Base-by-base conservation (phyloP, 108 stramenopile genomes). In the Poteriospumella lacustris region DNA sequence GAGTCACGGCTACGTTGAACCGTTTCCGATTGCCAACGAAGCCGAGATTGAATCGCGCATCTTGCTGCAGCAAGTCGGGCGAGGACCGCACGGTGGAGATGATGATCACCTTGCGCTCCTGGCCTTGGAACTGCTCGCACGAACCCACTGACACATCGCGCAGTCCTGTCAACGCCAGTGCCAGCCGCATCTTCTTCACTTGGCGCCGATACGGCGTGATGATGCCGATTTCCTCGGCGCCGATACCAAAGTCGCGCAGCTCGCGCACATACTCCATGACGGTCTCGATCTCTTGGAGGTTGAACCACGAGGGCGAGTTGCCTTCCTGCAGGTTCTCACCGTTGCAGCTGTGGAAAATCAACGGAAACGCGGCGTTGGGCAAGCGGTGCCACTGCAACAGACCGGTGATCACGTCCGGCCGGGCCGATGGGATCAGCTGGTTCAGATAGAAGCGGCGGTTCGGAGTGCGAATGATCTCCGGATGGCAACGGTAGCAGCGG, bases 91-190 rank as follows among this genome's bases (percentile, higher is more conserved):
- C 70, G 9, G 70, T 73, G 41, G 70, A 73, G 26, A 73, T 73
- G 36, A 73, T 73, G 28, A 73, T 73, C 36, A 73, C 70, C 36
- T 28, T 15, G 26, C 31, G 12, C 31, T 73, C 70, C 9, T 42
- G 70, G 15, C 70, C 70, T 38, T 73, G 70, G 41, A 73, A 73
- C 36, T 73, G 70, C 36, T 73, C 70, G 15, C 41, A 42, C 5
- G 9, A 12, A 5, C 70, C 70, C 36, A 73, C 70, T 28, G 36
- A 9, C 9, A 73, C 36, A 24, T 73, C 41, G 41, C 33, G 9
- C 19, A 34, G 3, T 42, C 5, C 33, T 19, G 15, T 24, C 26
- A 15, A 33, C 15, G 3, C 47, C 5, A 73, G 31, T 52, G 70
- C 70, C 29, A 5, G 12, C 26, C 47, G 43, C 9, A 73, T 44